Conservation (phyloP, 805 yeast species). For the Myxozyma udenii region DNA sequence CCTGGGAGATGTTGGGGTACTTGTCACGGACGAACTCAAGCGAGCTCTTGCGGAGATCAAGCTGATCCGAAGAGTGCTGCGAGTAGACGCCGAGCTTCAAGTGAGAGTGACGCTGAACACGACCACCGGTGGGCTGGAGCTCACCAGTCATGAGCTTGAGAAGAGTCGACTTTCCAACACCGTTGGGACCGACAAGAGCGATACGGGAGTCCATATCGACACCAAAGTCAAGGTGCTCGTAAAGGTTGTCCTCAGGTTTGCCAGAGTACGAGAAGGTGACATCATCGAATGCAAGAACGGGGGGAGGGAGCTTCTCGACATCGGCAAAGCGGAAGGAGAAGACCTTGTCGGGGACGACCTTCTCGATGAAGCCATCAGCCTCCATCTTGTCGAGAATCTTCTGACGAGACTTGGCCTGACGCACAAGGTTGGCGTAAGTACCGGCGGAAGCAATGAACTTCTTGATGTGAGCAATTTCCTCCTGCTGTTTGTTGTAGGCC, state of each 20-base stretch:
- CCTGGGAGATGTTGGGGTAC: slow-evolving; percentile 86
- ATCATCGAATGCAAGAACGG: slow-evolving; percentile 93
- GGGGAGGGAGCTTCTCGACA: slow-evolving; percentile 97
- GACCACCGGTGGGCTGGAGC: slow-evolving; percentile 83
- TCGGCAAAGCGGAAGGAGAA: slow-evolving; percentile 92
- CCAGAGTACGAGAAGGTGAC: slow-evolving; percentile 81
- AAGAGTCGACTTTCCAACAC: slow-evolving; percentile 97
- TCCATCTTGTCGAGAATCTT: slow-evolving; percentile 99
- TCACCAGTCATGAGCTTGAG: slow-evolving; percentile 96
- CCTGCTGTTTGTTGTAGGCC: slow-evolving; percentile 95
- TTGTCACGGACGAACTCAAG: slow-evolving; percentile 95
- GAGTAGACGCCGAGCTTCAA: slow-evolving; percentile 98
- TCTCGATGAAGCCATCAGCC: slow-evolving; percentile 91
- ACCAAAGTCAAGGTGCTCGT: slow-evolving; percentile 91
- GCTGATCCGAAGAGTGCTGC: slow-evolving; percentile 97
- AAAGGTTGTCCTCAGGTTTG: slow-evolving; percentile 79
- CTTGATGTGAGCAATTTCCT: slow-evolving; percentile 96
- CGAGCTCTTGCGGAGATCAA: slow-evolving; percentile 92
- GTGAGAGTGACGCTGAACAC: slow-evolving; percentile 96
- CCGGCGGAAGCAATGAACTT: slow-evolving; percentile 99
- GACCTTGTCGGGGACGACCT: slow-evolving; percentile 89
- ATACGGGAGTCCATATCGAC: slow-evolving; percentile 99
- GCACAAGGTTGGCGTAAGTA: slow-evolving; percentile 97
- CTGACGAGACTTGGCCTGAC: slow-evolving; percentile 98
- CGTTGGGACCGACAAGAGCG: slow-evolving; percentile 97